phyloP scores from a whole-genome alignment of 768 basidiomycete genomes.

The Cyathus striatus region DNA sequence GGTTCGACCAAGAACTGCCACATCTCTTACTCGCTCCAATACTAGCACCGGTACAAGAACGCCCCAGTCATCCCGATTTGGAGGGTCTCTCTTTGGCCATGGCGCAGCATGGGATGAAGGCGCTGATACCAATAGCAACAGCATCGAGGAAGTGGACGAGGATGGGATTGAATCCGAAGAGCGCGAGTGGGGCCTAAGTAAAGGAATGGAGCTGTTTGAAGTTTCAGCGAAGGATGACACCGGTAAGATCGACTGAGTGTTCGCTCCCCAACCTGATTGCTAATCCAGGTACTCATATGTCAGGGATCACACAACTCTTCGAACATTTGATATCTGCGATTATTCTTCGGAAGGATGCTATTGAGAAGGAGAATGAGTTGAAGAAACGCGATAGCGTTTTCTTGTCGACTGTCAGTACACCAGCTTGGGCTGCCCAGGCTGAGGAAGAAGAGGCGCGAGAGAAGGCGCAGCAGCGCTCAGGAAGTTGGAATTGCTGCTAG shows the following conservation, averaged over 20 bases:
- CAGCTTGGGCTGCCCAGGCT: slow-evolving; percentile 75
- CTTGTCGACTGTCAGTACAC: slow-evolving; percentile 56
- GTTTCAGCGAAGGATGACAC: slow-evolving; percentile 87
- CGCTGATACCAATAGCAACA: slow-evolving; percentile 60
- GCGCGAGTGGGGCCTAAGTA: slow-evolving; percentile 71
- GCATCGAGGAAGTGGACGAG: slow-evolving; percentile 62
- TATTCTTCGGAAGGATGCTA: slow-evolving; percentile 69
- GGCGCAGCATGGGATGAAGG: slow-evolving; percentile 52
- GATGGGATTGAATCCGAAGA: slow-evolving; percentile 49
- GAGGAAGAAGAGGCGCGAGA: slow-evolving; percentile 72
- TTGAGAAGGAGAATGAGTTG: slow-evolving; percentile 77
- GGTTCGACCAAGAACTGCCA: slow-evolving; percentile 41
- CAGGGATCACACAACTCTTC: slow-evolving; percentile 78
- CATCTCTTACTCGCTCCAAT: slow-evolving; percentile 45
- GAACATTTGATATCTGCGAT: slow-evolving; percentile 76
- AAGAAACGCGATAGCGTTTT: slow-evolving; percentile 83
- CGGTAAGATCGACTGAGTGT: slow-evolving; percentile 43
- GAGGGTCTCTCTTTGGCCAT: slow-evolving; percentile 44
- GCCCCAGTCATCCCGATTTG: slow-evolving; percentile 53
- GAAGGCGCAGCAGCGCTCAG: slow-evolving; percentile 40
- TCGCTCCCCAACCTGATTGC: slow-evolving; percentile 2
- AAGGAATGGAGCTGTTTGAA: slow-evolving; percentile 85
- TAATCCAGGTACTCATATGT: no score
- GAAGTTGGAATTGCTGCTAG: slow-evolving; percentile 72
- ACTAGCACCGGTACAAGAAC: slow-evolving; percentile 40